phyloP scores from a whole-genome alignment of 2,329 filamentous ascomycete genomes.

The Thielaviopsis ethacetica region DNA sequence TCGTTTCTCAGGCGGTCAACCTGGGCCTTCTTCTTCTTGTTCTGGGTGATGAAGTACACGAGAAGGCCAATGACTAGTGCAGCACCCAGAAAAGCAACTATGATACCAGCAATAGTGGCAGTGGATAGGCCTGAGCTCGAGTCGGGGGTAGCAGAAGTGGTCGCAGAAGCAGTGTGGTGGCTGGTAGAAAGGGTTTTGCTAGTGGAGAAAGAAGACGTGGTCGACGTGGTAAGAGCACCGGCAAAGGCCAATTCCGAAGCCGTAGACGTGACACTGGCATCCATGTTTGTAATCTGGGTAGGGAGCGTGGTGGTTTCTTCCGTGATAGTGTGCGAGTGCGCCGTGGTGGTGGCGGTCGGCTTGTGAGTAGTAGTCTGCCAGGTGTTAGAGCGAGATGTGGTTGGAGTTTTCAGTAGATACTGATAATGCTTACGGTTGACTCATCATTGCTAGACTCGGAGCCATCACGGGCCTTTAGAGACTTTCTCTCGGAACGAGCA shows the following conservation, averaged over 20 bases:
- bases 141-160: slow-evolving; percentile 13
- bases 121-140: slow-evolving; percentile 12
- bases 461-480: background rate
- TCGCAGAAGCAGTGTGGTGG: slow-evolving; percentile 11
- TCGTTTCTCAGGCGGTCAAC: slow-evolving; percentile 22
- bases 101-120: slow-evolving; percentile 60
- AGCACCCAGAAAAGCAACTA: slow-evolving; percentile 60
- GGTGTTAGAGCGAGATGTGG: background rate
- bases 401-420: background rate
- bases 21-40: slow-evolving; percentile 50
- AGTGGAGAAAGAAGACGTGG: slow-evolving; percentile 13
- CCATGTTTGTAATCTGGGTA: slow-evolving; percentile 7
- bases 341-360: background rate
- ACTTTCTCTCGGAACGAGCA: background rate
- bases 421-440: background rate
- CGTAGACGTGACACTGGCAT: slow-evolving; percentile 14
- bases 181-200: slow-evolving; percentile 6
- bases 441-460: background rate
- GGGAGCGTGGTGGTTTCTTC: slow-evolving; percentile 4
- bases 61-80: slow-evolving; percentile 50
- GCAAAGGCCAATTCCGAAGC: slow-evolving; percentile 8
- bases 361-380: background rate
- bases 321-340: background rate
- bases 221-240: slow-evolving; percentile 13
- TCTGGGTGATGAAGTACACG: slow-evolving; percentile 54